Evolutionary conservation across 768 basidiomycete genomes (phyloP).

Genomic region (Mrakia blollopis): DNA sequence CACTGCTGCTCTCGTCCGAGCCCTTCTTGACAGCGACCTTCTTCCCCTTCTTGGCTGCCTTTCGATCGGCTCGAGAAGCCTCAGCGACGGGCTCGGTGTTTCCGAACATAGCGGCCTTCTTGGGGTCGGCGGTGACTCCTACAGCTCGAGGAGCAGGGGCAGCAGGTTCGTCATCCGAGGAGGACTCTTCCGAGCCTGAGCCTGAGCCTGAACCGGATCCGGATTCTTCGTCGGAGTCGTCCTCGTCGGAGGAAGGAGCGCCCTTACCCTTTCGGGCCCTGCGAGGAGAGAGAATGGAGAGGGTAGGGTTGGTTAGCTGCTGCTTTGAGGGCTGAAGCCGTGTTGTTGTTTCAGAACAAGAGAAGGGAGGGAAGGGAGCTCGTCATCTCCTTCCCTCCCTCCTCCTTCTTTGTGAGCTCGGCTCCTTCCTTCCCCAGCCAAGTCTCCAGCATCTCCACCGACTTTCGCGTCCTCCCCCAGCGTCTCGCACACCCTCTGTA

Average conservation of each 20-base stretch:
- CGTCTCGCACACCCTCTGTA: too few relatives aligned
- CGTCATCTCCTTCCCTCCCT: neutral
- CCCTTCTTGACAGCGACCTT: constrained; percentile 46
- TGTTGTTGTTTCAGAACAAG: neutral
- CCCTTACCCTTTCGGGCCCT: constrained; percentile 34
- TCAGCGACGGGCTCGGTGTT: constrained; percentile 48
- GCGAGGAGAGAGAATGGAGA: neutral
- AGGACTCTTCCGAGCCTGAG: constrained; percentile 34
- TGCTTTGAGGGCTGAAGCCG: too few relatives aligned
- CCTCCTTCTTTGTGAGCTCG: neutral
- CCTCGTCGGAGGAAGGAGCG: constrained; percentile 42
- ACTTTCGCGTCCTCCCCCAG: too few relatives aligned
- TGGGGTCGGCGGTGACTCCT: constrained; percentile 38
- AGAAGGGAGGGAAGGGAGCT: neutral
- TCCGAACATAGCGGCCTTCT: constrained; percentile 43
- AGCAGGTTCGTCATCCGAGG: constrained; percentile 47
- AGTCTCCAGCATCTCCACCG: neutral
- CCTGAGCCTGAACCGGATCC: constrained; percentile 35
- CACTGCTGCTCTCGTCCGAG: constrained; percentile 49
- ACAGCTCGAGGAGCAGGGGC: constrained; percentile 1
- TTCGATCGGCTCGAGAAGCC: constrained; percentile 65
- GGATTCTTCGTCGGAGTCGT: constrained; percentile 48
- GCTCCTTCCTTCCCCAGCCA: neutral
- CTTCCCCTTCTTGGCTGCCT: constrained; percentile 74
- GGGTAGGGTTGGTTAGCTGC: neutral